A percentile compares a stretch with the other conserved stretches of the same genome.
phyloP scores from a whole-genome alignment of 495 filamentous ascomycete genomes.

The Cercophora scortea region DNA sequence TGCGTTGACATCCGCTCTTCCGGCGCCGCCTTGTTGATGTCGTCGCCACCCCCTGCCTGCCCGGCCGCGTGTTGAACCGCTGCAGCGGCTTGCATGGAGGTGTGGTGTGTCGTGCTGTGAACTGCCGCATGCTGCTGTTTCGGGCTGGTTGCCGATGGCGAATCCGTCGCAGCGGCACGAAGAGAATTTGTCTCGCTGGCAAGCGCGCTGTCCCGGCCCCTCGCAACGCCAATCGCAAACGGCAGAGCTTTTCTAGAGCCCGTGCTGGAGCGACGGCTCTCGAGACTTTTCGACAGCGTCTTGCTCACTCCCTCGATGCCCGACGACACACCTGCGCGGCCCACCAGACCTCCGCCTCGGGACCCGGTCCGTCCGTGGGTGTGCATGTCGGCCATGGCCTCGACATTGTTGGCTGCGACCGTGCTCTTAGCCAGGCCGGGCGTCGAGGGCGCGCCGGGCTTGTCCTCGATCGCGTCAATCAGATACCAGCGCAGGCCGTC shows the following conservation, averaged over 20 bases:
- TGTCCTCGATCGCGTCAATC: constrained; percentile 87
- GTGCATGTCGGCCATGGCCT: constrained; percentile 55
- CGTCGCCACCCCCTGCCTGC: not conserved
- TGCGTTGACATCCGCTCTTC: constrained; percentile 6
- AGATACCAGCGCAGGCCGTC: constrained; percentile 96
- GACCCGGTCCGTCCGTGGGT: constrained; percentile 43
- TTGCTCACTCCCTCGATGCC: constrained; percentile 64
- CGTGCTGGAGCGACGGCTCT: constrained; percentile 81
- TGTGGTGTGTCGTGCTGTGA: not conserved
- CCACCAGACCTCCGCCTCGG: constrained; percentile 39
- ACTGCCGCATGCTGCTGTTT: constrained; percentile 15
- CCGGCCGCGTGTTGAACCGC: not conserved
- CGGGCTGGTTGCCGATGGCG: constrained; percentile 29
- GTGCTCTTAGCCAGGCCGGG: constrained; percentile 84
- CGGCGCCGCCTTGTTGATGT: not conserved
- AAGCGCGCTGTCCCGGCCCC: constrained; percentile 33
- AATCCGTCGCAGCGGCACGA: constrained; percentile 28
- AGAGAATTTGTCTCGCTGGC: constrained; percentile 45
- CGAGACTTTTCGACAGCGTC: constrained; percentile 76
- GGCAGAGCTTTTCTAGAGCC: constrained; percentile 62
- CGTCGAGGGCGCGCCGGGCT: constrained; percentile 85
- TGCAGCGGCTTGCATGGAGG: not conserved
- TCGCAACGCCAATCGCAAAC: constrained; percentile 32
- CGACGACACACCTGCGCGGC: constrained; percentile 26
- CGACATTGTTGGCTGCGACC: constrained; percentile 79